phyloP scores from a whole-genome alignment of 108 stramenopile species.

The Nannochloropsis gaditana region DNA sequence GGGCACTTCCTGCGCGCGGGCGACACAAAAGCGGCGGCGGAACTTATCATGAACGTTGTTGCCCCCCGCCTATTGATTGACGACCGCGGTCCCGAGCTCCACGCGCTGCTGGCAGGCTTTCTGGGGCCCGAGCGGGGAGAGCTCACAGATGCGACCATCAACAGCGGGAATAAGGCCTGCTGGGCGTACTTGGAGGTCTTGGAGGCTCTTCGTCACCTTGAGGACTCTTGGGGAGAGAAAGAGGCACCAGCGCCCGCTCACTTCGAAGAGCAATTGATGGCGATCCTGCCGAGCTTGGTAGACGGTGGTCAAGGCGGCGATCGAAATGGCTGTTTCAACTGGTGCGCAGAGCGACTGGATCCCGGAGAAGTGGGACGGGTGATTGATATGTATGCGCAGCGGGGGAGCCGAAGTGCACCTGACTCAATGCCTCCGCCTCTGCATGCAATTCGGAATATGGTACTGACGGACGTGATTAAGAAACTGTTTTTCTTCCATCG shows the following conservation, averaged over 20 bases:
- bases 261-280: background rate
- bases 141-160: background rate
- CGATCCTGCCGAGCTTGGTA: background rate
- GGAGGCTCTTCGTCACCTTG: background rate
- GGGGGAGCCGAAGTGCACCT: background rate
- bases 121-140: background rate
- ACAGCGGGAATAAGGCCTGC: background rate
- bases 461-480: background rate
- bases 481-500: background rate
- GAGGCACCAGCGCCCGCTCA: background rate
- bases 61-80: background rate
- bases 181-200: background rate
- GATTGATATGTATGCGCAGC: background rate
- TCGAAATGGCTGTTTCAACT: background rate
- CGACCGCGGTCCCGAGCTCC: background rate
- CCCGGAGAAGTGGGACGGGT: background rate
- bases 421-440: background rate
- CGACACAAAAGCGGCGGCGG: background rate
- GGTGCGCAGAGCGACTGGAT: background rate
- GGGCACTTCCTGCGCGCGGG: background rate
- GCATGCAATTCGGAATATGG: constrained; percentile 5
- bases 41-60: background rate
- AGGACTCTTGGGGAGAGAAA: background rate
- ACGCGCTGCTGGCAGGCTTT: background rate
- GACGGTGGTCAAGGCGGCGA: background rate